These are phyloP conservation scores for Aspergillus sp. DNA, from an alignment of 2,329 filamentous ascomycete species.

Conservation along the genomic window DNA sequence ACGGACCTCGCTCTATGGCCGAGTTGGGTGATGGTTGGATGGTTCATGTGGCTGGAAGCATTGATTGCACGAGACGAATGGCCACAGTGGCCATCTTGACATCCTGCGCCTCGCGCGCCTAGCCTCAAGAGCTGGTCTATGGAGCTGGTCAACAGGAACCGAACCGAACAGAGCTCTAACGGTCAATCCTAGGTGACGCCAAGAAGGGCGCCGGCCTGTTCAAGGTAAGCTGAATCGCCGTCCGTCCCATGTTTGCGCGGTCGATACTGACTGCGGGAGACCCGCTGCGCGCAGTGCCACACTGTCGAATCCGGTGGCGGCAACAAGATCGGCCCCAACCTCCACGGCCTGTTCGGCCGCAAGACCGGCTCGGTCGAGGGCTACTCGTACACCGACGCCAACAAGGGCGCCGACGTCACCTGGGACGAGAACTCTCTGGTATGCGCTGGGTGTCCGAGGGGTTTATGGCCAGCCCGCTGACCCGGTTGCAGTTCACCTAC, in stretches of 20 bases:
- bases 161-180: conserved; percentile 21
- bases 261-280: no score
- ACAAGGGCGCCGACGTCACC: conserved; percentile 89
- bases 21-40: no score
- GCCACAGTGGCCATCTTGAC: no score
- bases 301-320: conserved; percentile 79
- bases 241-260: no score
- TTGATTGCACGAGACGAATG: no score
- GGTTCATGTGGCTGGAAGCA: no score
- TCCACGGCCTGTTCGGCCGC: conserved; percentile 96
- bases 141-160: no score
- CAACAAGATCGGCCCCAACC: conserved; percentile 97
- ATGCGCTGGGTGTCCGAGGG: conserved; percentile 25
- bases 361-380: conserved; percentile 85
- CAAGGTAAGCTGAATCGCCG: conserved; percentile 50
- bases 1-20: no score
- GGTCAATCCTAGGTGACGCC: conserved; percentile 57
- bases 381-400: conserved; percentile 97
- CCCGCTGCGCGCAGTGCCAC: conserved; percentile 97
- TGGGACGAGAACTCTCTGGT: conserved; percentile 84
- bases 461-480: conserved; percentile 6
- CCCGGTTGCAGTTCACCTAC: conserved; percentile 66
- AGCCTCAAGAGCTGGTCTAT: no score
- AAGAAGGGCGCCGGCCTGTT: conserved; percentile 98
- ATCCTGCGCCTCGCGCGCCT: no score